Evolutionary conservation across 495 filamentous ascomycete genomes (phyloP).

Genomic region (Chaetomium fimeti): DNA sequence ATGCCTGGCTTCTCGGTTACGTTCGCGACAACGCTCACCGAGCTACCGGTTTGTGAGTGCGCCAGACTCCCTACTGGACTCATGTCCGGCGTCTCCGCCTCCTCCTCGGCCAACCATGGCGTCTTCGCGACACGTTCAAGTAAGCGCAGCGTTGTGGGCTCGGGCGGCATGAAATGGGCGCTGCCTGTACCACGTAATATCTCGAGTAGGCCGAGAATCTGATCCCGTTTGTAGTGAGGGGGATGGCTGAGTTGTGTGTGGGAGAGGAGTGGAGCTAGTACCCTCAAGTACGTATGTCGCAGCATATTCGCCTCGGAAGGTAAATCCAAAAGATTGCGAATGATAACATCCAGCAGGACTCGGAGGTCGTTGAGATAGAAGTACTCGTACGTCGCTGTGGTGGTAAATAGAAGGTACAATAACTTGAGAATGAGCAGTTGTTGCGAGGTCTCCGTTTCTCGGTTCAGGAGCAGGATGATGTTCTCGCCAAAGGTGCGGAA

Average conservation of each 20-base stretch:
- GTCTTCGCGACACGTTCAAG: constrained; percentile 78
- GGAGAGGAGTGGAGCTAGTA: constrained; percentile 83
- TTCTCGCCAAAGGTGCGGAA: constrained; percentile 98
- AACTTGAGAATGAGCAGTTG: constrained; percentile 95
- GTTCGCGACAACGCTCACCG: constrained; percentile 69
- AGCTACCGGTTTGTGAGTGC: constrained; percentile 49
- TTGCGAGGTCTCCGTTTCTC: constrained; percentile 88
- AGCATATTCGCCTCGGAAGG: constrained; percentile 76
- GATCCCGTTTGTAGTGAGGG: constrained; percentile 89
- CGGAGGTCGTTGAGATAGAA: constrained; percentile 97
- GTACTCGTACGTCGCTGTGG: constrained; percentile 86
- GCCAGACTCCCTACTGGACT: constrained; percentile 52
- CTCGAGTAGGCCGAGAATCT: constrained; percentile 70
- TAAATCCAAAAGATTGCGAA: constrained; percentile 91
- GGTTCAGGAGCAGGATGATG: constrained; percentile 92
- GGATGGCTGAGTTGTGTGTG: constrained; percentile 85
- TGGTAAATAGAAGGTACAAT: constrained; percentile 92
- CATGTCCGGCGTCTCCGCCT: constrained; percentile 46
- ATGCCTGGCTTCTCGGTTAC: constrained; percentile 83
- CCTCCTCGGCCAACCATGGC: constrained; percentile 67
- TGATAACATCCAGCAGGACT: constrained; percentile 91
- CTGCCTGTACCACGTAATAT: constrained; percentile 61
- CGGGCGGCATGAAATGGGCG: constrained; percentile 83
- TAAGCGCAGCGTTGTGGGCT: constrained; percentile 83
- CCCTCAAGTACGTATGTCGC: constrained; percentile 96